These are phyloP conservation scores for Dicorynia guianensis DNA, from an alignment of 306 rosid genomes.

Conservation along the genomic window DNA sequence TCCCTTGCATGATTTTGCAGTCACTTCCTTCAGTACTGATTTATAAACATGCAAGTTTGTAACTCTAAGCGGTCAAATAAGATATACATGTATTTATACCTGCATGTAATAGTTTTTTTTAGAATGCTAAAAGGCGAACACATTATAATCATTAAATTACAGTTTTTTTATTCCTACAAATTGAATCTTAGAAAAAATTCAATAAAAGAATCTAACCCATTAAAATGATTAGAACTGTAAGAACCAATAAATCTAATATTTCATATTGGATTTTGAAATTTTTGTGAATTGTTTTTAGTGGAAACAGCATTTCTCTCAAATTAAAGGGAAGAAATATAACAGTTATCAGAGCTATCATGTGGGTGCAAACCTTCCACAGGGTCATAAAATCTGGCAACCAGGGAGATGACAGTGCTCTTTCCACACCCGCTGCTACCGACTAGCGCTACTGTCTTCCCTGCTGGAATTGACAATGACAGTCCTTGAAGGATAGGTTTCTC, in stretches of 20 bases:
- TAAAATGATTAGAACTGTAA: too few relatives aligned
- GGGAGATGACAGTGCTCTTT: conserved; percentile 87
- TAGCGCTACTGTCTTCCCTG: conserved; percentile 78
- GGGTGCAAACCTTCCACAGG: conserved; percentile 60
- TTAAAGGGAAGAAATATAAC: not conserved
- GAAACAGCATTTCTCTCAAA: not conserved
- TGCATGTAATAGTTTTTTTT: not conserved
- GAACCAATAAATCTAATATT: too few relatives aligned
- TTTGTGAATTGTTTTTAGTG: too few relatives aligned
- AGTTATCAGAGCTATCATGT: not conserved
- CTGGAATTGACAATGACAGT: conserved; percentile 74
- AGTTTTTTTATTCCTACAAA: too few relatives aligned
- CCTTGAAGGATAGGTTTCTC: conserved; percentile 71
- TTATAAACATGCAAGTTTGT: not conserved
- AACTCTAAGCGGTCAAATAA: not conserved
- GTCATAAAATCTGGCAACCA: conserved; percentile 80
- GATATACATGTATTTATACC: not conserved
- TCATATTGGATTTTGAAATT: too few relatives aligned
- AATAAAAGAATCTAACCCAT: too few relatives aligned
- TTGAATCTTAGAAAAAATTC: too few relatives aligned
- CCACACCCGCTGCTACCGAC: conserved; percentile 98
- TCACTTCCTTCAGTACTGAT: conserved; percentile 16
- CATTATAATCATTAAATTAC: not conserved
- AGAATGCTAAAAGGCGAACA: not conserved
- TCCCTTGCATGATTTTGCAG: conserved; percentile 24